A percentile compares a stretch with the other conserved stretches of the same genome.
phyloP scores from a whole-genome alignment of 179 eudicot species.

The Heliamphora ciliata region DNA sequence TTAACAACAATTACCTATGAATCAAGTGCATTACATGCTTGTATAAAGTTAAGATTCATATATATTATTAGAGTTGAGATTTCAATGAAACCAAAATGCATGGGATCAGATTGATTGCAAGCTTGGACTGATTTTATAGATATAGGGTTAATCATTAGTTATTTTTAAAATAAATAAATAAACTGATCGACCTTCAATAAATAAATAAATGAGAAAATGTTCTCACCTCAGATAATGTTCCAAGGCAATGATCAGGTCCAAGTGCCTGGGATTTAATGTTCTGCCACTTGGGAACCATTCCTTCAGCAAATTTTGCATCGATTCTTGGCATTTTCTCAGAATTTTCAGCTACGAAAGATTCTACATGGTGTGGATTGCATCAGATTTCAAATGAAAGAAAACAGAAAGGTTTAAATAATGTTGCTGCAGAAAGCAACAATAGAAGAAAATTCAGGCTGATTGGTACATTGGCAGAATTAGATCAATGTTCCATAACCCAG shows the following conservation, averaged over 20 bases:
- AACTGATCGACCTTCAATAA: too few relatives aligned
- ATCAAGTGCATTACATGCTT: not conserved
- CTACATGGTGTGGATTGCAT: slow-evolving; percentile 25
- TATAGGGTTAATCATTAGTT: too few relatives aligned
- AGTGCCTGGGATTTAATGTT: slow-evolving; percentile 73
- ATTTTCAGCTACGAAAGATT: slow-evolving; percentile 32
- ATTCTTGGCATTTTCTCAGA: slow-evolving; percentile 55
- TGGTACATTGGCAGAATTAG: not conserved
- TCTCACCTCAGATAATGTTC: slow-evolving; percentile 70
- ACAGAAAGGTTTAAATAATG: not conserved
- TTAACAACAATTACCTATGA: not conserved
- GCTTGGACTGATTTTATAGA: too few relatives aligned
- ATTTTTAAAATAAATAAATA: too few relatives aligned
- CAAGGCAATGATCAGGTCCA: slow-evolving; percentile 70
- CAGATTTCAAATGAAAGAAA: not conserved
- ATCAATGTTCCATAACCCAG: not conserved
- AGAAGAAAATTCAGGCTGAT: not conserved
- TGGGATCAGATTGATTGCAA: too few relatives aligned
- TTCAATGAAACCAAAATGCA: too few relatives aligned
- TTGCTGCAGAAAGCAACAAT: not conserved
- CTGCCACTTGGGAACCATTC: slow-evolving; percentile 81
- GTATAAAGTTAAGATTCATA: not conserved
- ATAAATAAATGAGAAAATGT: not conserved
- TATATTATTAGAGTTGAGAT: too few relatives aligned
- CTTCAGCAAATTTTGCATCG: slow-evolving; percentile 90